Base-by-base conservation (phyloP, 2,329 filamentous ascomycete genomes). In the Lecanicillium sp. region DNA sequence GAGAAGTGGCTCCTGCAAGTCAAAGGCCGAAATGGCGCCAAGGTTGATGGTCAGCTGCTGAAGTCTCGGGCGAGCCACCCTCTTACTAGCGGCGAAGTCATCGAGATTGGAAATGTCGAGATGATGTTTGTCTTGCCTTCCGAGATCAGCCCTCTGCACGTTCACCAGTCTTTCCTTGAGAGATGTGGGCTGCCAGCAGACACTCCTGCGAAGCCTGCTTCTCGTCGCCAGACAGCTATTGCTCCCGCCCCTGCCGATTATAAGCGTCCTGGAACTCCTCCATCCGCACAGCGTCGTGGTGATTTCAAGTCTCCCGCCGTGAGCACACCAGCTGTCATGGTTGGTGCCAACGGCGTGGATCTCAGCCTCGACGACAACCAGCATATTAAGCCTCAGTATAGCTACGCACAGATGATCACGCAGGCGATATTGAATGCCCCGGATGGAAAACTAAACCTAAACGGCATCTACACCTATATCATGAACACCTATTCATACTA, bases 71-170 rank as follows among this genome's bases (percentile, higher is more conserved):
- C 73, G 29, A 72, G 77, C 27, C 74, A 78, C 25, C 66, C 77
- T 20, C 72, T 98, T 18, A 77, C 79, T 30, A 95, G 89, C 52
- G 92, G 92, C 42, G 82, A 90, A 57, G 87, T 97, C 31, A 81
- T 98, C 42, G 88, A 95, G 55, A 86, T 97, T 54, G 84, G 84
- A 51, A 86, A 86, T 38, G 85, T 92, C 1, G 90, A 98, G 66
- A 98, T 98, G 92, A 90, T 97, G 71, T 98, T 98, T 61, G 87
- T 96, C 34, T 77, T 94, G n/a, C 90, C 92, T 1, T 79, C 78
- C 17, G 81, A 85, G 48, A 70, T 77, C 33, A 69, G 68, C 40
- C 75, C 77, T 17, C 71, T 88, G 18, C 70, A 75, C 33, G 80
- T 94, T 44, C 77, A 84, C 53, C 72, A 72, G 17, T 75, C 66